Evolutionary conservation across 2,329 filamentous ascomycete species (phyloP).

Genomic region (Tolypocladium tundrense): DNA sequence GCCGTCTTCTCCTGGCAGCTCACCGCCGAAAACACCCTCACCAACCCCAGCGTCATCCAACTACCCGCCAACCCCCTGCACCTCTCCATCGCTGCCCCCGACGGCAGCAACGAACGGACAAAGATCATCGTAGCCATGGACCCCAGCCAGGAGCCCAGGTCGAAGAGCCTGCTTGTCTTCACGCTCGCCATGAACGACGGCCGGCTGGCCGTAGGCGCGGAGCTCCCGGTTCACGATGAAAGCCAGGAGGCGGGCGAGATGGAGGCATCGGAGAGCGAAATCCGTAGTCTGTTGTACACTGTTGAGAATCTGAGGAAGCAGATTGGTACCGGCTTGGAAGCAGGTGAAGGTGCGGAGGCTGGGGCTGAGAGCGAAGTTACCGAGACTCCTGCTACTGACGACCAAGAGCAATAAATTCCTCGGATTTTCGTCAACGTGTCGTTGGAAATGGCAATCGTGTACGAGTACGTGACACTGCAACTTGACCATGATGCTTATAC

Average conservation of each 20-base stretch:
- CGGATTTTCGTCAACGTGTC: background rate
- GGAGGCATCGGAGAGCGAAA: conserved; percentile 25
- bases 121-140: conserved; percentile 31
- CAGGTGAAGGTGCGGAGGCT: conserved; percentile 2
- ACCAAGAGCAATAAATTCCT: background rate
- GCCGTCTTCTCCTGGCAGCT: conserved; percentile 59
- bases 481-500: background rate
- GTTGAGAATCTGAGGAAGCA: conserved; percentile 39
- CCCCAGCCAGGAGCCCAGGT: conserved; percentile 14
- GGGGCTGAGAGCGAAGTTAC: conserved; percentile 3
- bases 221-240: conserved; percentile 13
- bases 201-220: conserved; percentile 18
- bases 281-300: conserved; percentile 33
- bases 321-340: conserved; percentile 12
- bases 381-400: background rate
- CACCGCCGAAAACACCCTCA: conserved; percentile 33
- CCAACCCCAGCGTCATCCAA: conserved; percentile 34
- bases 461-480: too few relatives aligned
- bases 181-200: conserved; percentile 19
- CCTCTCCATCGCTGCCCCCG: conserved; percentile 20
- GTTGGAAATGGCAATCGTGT: background rate
- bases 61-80: conserved; percentile 59
- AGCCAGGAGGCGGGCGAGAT: conserved; percentile 17
- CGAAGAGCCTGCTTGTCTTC: conserved; percentile 20
- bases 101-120: conserved; percentile 10